A percentile compares a stretch with the other conserved stretches of the same genome.
These are phyloP conservation scores for Kwoniella shivajii DNA, from an alignment of 1,284 basidiomycete species.

Conservation along the genomic window DNA sequence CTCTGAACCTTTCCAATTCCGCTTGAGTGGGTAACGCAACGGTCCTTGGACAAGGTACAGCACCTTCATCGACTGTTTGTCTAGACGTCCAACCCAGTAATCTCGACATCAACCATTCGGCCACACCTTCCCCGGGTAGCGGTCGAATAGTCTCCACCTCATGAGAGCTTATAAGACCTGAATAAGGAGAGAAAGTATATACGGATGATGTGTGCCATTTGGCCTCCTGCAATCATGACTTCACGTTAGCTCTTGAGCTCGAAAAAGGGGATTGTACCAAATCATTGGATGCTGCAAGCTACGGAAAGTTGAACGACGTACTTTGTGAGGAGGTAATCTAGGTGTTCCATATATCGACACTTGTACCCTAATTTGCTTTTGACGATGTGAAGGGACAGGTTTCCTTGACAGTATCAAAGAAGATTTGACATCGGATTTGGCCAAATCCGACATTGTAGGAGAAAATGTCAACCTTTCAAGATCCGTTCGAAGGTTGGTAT, in stretches of 20 bases:
- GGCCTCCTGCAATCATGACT: constrained; percentile 23
- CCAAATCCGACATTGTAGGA: constrained; percentile 18
- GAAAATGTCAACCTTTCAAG: constrained; percentile 50
- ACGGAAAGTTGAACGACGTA: constrained; percentile 23
- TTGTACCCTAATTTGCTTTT: constrained; percentile 48
- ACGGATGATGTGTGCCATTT: constrained; percentile 53
- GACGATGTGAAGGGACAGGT: constrained; percentile 32
- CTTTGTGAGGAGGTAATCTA: constrained; percentile 47
- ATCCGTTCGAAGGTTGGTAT: constrained; percentile 42
- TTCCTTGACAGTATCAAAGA: constrained; percentile 18
- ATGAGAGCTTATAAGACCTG: constrained; percentile 50
- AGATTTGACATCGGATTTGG: constrained; percentile 9
- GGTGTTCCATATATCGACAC: constrained; percentile 44
- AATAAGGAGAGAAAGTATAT: constrained; percentile 54
- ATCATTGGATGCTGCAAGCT: neutral
- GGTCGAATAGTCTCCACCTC: constrained; percentile 55
- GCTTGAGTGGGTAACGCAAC: constrained; percentile 13
- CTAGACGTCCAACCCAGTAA: constrained; percentile 42
- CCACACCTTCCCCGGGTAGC: constrained; percentile 52
- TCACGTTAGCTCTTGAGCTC: neutral
- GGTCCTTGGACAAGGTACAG: constrained; percentile 28
- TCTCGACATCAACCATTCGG: constrained; percentile 48
- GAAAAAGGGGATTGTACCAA: neutral
- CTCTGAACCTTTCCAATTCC: constrained; percentile 12
- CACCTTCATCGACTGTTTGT: constrained; percentile 18